Percentiles rank a stretch among this genome's conserved stretches.
Conservation (phyloP, 176 grass and related monocot species). For the Canna indica region DNA sequence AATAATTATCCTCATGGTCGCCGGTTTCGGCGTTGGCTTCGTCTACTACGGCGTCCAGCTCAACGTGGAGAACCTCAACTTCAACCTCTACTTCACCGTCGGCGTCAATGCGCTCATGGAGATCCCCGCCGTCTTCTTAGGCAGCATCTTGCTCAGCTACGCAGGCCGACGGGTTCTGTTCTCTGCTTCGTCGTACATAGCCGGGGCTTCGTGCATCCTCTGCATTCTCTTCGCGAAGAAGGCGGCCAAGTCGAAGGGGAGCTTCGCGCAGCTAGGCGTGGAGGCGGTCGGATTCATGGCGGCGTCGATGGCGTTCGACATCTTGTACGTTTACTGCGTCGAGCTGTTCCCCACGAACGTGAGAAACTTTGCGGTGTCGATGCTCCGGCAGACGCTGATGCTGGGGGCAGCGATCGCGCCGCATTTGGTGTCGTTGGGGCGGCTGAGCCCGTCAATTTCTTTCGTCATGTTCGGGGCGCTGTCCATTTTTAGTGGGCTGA, state of each 20-base stretch:
- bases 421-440: constrained; percentile 19
- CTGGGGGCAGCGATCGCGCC: constrained; percentile 27
- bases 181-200: constrained; percentile 26
- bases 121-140: constrained; percentile 39
- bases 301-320: constrained; percentile 14
- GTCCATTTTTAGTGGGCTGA: constrained; percentile 6
- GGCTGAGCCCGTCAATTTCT: constrained; percentile 19
- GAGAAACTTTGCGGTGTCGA: constrained; percentile 17
- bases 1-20: constrained; percentile 26
- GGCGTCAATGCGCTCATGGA: constrained; percentile 43
- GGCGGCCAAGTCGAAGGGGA: constrained; percentile 19
- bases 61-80: constrained; percentile 44
- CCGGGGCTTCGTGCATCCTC: constrained; percentile 26
- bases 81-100: constrained; percentile 42
- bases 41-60: constrained; percentile 50
- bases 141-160: constrained; percentile 33
- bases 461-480: constrained; percentile 20
- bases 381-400: constrained; percentile 18
- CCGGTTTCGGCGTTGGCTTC: constrained; percentile 36
- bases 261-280: constrained; percentile 26
- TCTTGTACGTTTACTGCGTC: constrained; percentile 16
- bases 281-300: constrained; percentile 45
- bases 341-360: constrained; percentile 22
- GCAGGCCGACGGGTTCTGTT: constrained; percentile 24
- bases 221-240: constrained; percentile 27